Percentiles rank a stretch among this genome's conserved stretches.
Conservation (phyloP, 306 rosid species). For the Quercus alba region DNA sequence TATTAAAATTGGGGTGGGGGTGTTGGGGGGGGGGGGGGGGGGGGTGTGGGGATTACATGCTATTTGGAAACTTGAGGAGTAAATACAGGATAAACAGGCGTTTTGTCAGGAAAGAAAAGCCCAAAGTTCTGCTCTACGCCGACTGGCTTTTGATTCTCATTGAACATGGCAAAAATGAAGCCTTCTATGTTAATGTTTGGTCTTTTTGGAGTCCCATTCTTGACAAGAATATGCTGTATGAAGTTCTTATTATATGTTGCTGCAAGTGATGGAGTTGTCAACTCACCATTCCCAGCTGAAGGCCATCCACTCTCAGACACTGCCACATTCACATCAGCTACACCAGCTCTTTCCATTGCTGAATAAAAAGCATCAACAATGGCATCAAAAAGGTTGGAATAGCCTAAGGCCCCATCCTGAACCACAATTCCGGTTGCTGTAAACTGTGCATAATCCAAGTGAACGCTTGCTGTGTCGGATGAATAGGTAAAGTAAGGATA, state of each 20-base stretch:
- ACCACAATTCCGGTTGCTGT: too few relatives aligned
- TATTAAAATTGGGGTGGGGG: too few relatives aligned
- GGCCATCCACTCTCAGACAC: constrained; percentile 50
- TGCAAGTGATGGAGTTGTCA: constrained; percentile 18
- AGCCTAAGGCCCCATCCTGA: neutral
- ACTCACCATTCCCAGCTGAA: constrained; percentile 24
- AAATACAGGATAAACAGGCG: constrained; percentile 33
- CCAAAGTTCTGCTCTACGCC: constrained; percentile 34
- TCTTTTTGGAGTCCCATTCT: constrained; percentile 33
- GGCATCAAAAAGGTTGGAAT: constrained; percentile 34
- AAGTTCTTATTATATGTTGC: constrained; percentile 24
- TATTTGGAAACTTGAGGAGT: neutral
- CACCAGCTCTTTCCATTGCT: constrained; percentile 22
- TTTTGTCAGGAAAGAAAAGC: constrained; percentile 21
- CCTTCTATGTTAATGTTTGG: constrained; percentile 24
- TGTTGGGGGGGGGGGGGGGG: too few relatives aligned
- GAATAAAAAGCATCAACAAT: constrained; percentile 27
- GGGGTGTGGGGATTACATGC: too few relatives aligned
- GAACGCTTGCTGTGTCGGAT: constrained; percentile 1
- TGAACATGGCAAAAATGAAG: constrained; percentile 32
- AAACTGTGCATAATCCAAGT: too few relatives aligned
- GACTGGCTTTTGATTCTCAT: constrained; percentile 28
- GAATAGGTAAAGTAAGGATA: constrained; percentile 42
- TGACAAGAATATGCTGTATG: neutral
- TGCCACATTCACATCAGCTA: neutral